Percentiles rank a stretch among this genome's conserved stretches.
phyloP scores from a whole-genome alignment of 441 rosid species.

The Gossypium schwendimanii region DNA sequence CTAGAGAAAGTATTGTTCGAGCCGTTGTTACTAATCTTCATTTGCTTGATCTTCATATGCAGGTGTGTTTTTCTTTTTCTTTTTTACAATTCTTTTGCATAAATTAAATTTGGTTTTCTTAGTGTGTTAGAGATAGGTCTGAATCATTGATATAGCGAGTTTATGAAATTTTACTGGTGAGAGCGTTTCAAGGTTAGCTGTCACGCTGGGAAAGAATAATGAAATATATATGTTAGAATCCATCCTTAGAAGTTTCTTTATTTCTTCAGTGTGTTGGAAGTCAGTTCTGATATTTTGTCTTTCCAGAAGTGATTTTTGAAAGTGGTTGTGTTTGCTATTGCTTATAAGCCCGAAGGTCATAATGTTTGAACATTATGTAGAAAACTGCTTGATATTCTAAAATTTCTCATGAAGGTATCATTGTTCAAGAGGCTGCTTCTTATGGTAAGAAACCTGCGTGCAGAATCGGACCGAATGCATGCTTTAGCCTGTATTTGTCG shows the following conservation, averaged over 20 bases:
- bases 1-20: slow-evolving; percentile 96
- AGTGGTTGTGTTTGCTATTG: not conserved
- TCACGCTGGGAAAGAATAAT: not conserved
- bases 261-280: not conserved
- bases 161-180: not conserved
- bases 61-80: slow-evolving; percentile 31
- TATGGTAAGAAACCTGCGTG: slow-evolving; percentile 97
- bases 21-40: slow-evolving; percentile 92
- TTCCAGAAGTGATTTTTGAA: not conserved
- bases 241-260: not conserved
- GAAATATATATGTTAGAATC: not conserved
- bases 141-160: not conserved
- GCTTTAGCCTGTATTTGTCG: slow-evolving; percentile 97
- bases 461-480: slow-evolving; percentile 98
- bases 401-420: slow-evolving; percentile 61
- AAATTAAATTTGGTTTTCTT: not conserved
- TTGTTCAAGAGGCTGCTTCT: slow-evolving; percentile 89
- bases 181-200: not conserved
- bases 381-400: slow-evolving; percentile 18
- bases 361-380: not conserved
- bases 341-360: not conserved
- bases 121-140: not conserved
- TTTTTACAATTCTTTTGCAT: not conserved
- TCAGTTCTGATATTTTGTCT: not conserved
- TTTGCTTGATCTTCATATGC: slow-evolving; percentile 95